Conservation (phyloP, 768 basidiomycete species). For the Phanerochaete carnosa region DNA sequence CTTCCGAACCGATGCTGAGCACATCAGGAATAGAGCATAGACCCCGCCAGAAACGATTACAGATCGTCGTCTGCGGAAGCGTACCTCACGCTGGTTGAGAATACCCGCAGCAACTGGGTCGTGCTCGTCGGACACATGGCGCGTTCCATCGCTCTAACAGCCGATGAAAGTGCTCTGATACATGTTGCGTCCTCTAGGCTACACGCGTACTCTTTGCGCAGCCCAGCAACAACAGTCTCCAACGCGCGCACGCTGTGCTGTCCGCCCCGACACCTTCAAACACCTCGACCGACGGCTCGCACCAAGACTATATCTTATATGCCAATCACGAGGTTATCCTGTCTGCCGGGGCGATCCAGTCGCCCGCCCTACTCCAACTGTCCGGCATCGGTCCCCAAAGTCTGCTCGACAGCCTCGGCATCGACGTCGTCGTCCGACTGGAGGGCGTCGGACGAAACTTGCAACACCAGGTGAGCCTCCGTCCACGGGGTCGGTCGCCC, state of each 20-base stretch:
- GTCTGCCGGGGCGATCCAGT: slow-evolving; percentile 47
- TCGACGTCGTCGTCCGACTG: slow-evolving; percentile 41
- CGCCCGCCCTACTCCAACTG: slow-evolving; percentile 44
- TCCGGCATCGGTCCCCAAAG: slow-evolving; percentile 54
- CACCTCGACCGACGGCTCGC: background rate
- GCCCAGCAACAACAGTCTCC: background rate
- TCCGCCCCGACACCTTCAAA: background rate
- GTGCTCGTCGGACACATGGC: slow-evolving; percentile 31
- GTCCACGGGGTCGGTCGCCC: too few species aligned
- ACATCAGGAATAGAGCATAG: background rate
- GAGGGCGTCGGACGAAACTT: slow-evolving; percentile 53
- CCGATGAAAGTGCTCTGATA: too few species aligned
- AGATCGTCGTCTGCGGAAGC: slow-evolving; percentile 53
- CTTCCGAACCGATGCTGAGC: too few species aligned
- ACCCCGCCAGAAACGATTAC: slow-evolving; percentile 15
- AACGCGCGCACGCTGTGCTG: background rate
- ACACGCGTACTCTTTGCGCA: background rate
- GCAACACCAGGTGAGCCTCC: slow-evolving; percentile 44
- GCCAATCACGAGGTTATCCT: slow-evolving; percentile 51
- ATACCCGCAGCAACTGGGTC: slow-evolving; percentile 43
- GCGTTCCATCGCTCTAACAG: too few species aligned
- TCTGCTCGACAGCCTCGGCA: slow-evolving; percentile 43
- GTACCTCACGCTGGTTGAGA: slow-evolving; percentile 53
- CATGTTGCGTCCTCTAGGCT: too few species aligned
- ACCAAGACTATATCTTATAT: slow-evolving; percentile 30